phyloP scores from a whole-genome alignment of 1,139 yeast genomes.

The Debaryomycetaceae sp. region DNA sequence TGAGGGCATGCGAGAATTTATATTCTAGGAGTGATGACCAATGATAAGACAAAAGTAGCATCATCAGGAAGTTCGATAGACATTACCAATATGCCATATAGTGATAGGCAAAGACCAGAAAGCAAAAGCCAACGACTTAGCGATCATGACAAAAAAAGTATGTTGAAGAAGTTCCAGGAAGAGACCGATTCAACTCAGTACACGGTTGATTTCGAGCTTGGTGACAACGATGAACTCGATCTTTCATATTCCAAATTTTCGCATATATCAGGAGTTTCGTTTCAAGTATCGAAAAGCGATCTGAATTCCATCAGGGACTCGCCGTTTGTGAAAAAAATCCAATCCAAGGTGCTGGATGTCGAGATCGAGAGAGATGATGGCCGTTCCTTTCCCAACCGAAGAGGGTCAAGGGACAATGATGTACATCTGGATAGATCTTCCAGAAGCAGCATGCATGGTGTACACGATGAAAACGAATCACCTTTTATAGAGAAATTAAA shows the following conservation, averaged over 20 bases:
- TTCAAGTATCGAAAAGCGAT: constrained; percentile 5
- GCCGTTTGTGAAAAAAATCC: constrained; percentile 26
- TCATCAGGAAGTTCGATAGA: not conserved
- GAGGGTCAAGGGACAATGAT: not conserved
- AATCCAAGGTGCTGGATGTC: constrained; percentile 16
- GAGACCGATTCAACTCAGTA: constrained; percentile 10
- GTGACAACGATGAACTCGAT: constrained; percentile 22
- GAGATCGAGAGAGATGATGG: constrained; percentile 9
- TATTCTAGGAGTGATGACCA: not conserved
- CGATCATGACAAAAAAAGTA: constrained; percentile 7
- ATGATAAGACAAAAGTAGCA: not conserved
- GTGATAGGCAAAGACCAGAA: not conserved
- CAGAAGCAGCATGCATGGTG: not conserved
- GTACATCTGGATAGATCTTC: constrained; percentile 4
- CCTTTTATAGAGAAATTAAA: constrained; percentile 14
- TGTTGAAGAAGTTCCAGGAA: constrained; percentile 15
- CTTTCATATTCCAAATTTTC: constrained; percentile 40
- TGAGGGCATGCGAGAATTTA: not conserved
- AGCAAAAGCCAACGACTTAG: not conserved
- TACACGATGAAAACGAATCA: constrained; percentile 14
- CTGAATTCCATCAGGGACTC: constrained; percentile 14
- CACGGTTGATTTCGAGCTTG: constrained; percentile 21
- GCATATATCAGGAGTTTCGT: constrained; percentile 25
- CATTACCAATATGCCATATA: not conserved
- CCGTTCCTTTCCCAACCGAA: not conserved